phyloP scores from a whole-genome alignment of 1,284 basidiomycete genomes.

The Ganoderma sinense region DNA sequence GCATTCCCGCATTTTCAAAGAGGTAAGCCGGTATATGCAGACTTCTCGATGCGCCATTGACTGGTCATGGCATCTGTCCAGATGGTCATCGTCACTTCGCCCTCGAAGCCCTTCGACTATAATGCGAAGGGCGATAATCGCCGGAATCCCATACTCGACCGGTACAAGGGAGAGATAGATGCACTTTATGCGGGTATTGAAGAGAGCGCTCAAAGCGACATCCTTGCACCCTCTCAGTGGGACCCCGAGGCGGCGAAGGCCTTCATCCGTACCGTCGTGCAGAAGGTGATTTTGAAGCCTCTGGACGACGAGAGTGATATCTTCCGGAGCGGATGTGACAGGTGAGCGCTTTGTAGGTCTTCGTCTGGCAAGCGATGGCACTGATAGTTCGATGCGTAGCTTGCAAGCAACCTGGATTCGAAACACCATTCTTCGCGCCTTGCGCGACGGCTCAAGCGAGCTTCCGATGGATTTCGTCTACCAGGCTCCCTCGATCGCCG shows the following conservation, averaged over 20 bases:
- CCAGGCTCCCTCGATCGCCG: constrained; percentile 41
- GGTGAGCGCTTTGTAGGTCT: constrained; percentile 35
- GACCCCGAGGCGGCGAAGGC: constrained; percentile 22
- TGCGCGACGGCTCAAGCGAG: constrained; percentile 27
- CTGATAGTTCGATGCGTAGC: constrained; percentile 23
- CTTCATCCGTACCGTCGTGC: constrained; percentile 41
- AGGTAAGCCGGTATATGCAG: constrained; percentile 28
- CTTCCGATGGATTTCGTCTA: constrained; percentile 45
- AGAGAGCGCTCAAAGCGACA: constrained; percentile 29
- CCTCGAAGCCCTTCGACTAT: constrained; percentile 39
- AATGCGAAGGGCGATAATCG: constrained; percentile 41
- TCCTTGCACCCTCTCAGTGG: constrained; percentile 41
- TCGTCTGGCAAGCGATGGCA: too few species aligned
- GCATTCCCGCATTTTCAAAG: constrained; percentile 46
- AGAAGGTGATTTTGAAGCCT: constrained; percentile 32
- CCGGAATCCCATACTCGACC: constrained; percentile 32
- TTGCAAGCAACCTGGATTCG: constrained; percentile 45
- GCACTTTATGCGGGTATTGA: constrained; percentile 35
- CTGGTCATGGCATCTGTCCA: constrained; percentile 9
- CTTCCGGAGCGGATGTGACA: constrained; percentile 52
- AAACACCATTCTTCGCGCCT: constrained; percentile 39
- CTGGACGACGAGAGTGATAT: constrained; percentile 47
- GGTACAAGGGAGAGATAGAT: constrained; percentile 40
- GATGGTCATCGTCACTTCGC: constrained; percentile 42
- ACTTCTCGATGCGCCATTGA: background rate